Evolutionary conservation across 2,329 filamentous ascomycete genomes (phyloP), one percentile per base, ranked within the genome.

Genomic region (Neofusicoccum umdonicola): DNA sequence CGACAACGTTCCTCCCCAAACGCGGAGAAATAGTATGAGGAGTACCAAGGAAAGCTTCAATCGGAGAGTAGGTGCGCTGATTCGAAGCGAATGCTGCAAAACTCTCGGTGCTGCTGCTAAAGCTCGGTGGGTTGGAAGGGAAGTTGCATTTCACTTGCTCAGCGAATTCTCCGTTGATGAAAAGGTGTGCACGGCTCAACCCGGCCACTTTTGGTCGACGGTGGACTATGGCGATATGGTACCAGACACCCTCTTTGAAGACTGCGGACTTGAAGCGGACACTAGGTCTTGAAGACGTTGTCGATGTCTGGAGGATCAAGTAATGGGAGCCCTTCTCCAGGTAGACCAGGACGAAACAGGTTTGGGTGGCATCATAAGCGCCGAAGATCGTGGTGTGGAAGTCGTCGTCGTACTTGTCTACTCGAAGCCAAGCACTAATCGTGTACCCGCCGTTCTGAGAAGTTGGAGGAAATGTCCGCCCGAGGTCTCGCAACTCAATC

Each of bases 321-420:
- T 97, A 95, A 66, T 87, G 91, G 1, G 92, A 96, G 75, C 97
- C 93, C 73, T 90, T 93, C 75, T 99, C 96, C 44, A 99, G 83
- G 73, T 99, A 99, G 66, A 93, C 89, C 70, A 99, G 87, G 41
- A 99, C 80, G 72, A 99, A 99, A 77, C 95, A 99, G 4, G 91
- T 92, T 76, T 98, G 94, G 4, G 88, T 92, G 3, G 89, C 84
- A 78, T 99, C 95, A 76, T 96, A 98, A 8, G 95, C 92, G 31
- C 95, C 95, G 75, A 99, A 99, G 13, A 99, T 85, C 0, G 95
- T 99, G 0, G 95, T 99, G 76, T 99, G 95, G 15, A 90, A 88
- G 51, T 87, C 86, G 4, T 86, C 81, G 75, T 99, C 96, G 76
- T 95, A 98, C 45, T 87, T 83, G 75, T 98, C 93, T 66, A 99